Evolutionary conservation across 2,329 filamentous ascomycete genomes (phyloP).

Genomic region (Paecilomyces dactylethromorphus): DNA sequence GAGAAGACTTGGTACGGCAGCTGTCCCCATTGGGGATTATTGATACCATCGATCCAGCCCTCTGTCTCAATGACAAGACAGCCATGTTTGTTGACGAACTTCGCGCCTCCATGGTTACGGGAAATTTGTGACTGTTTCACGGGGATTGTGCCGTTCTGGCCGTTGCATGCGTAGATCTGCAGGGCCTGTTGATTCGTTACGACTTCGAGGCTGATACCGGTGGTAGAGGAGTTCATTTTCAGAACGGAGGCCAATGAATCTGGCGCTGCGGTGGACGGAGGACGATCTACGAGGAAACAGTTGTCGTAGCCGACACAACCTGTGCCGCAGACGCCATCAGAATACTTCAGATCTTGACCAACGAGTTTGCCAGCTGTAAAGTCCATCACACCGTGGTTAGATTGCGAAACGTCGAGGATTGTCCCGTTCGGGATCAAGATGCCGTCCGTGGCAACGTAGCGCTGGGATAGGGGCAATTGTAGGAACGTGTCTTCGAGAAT

Average conservation of each 20-base stretch:
- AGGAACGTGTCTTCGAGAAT: conserved; percentile 39
- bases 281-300: conserved; percentile 43
- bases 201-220: conserved; percentile 76
- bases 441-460: conserved; percentile 44
- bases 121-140: conserved; percentile 37
- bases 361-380: conserved; percentile 77
- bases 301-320: conserved; percentile 80
- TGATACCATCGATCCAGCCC: conserved; percentile 91
- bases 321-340: conserved; percentile 68
- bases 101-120: conserved; percentile 45
- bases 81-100: conserved; percentile 58
- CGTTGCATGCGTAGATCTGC: conserved; percentile 80
- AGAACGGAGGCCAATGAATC: conserved; percentile 45
- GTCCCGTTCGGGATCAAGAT: conserved; percentile 71
- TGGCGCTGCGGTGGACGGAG: conserved; percentile 21
- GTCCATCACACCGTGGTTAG: conserved; percentile 42
- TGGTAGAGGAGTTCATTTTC: conserved; percentile 58
- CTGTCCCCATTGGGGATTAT: conserved; percentile 81
- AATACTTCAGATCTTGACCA: conserved; percentile 59
- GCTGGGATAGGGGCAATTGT: conserved; percentile 39
- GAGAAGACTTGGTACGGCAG: conserved; percentile 35
- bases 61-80: conserved; percentile 88
- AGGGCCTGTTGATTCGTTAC: conserved; percentile 79
- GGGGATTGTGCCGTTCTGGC: conserved; percentile 59
- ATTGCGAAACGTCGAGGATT: conserved; percentile 67